Percentiles rank a stretch among this genome's conserved stretches.
phyloP scores from a whole-genome alignment of 2,329 filamentous ascomycete species.

The Colletotrichum sp. region DNA sequence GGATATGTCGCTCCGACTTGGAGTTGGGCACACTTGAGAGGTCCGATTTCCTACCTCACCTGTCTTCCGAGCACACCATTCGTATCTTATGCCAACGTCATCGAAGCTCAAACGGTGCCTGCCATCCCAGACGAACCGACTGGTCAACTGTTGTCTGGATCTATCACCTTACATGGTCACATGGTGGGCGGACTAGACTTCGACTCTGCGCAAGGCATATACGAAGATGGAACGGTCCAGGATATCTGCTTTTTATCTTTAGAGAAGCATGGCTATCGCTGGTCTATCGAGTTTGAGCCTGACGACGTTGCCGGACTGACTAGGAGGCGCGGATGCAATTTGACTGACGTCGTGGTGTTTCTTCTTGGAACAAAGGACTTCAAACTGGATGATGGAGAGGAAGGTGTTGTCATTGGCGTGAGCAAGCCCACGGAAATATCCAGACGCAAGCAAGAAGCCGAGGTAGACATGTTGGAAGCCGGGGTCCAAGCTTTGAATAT shows the following conservation, averaged over 20 bases:
- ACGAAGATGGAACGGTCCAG: background rate
- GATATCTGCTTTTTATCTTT: background rate
- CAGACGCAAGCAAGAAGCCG: background rate
- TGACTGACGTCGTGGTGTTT: rapidly evolving
- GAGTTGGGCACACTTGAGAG: background rate
- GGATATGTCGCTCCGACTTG: background rate
- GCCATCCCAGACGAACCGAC: background rate
- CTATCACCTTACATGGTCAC: background rate
- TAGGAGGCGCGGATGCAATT: background rate
- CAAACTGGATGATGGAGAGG: background rate
- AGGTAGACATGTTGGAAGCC: rapidly evolving
- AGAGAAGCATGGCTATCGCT: background rate
- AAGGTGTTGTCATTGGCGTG: background rate
- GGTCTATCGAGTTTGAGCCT: background rate
- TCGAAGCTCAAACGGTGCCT: background rate
- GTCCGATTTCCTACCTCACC: background rate
- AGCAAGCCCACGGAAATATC: background rate
- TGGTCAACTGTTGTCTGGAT: background rate
- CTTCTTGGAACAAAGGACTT: background rate
- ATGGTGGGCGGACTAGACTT: background rate
- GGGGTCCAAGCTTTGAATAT: background rate
- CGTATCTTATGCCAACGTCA: rapidly evolving
- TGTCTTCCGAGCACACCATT: background rate
- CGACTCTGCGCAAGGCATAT: background rate
- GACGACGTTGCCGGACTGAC: background rate